Evolutionary conservation across 352 stramenopile genomes (phyloP).

Genomic region (Phytophthora citricola): DNA sequence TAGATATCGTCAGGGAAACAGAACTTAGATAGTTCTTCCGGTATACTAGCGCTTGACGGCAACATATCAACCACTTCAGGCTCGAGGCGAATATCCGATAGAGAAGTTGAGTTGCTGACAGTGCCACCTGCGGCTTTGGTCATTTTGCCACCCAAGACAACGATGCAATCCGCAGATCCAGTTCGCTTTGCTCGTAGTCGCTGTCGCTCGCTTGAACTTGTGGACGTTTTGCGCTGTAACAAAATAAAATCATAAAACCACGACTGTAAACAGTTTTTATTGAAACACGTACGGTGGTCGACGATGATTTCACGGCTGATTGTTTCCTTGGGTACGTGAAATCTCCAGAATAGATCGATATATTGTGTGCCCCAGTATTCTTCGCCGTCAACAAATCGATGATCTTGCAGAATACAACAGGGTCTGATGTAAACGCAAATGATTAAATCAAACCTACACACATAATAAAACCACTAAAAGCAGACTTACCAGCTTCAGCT

Average conservation of each 20-base stretch:
- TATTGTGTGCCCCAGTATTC: conserved; percentile 65
- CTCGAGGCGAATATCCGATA: conserved; percentile 57
- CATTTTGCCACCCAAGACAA: conserved; percentile 65
- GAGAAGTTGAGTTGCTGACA: conserved; percentile 45
- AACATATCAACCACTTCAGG: conserved; percentile 61
- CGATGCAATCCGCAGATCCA: conserved; percentile 60
- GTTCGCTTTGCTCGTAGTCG: conserved; percentile 20
- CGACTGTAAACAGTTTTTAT: background rate
- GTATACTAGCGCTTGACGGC: conserved; percentile 47
- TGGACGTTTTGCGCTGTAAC: conserved; percentile 22
- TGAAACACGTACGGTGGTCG: conserved; percentile 17
- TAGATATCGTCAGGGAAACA: conserved; percentile 71
- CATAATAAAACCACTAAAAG: background rate
- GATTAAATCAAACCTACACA: background rate
- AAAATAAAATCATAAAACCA: background rate
- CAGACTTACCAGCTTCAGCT: conserved; percentile 57
- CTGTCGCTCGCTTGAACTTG: conserved; percentile 16
- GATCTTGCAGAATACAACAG: conserved; percentile 60
- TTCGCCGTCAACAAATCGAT: conserved; percentile 66
- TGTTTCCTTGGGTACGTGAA: conserved; percentile 28
- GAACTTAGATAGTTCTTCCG: conserved; percentile 77
- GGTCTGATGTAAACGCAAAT: conserved; percentile 37
- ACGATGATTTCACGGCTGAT: conserved; percentile 28
- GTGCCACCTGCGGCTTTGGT: conserved; percentile 34
- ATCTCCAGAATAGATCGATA: conserved; percentile 44